Percentiles rank a stretch among this genome's conserved stretches.
Conservation (phyloP, 2,329 filamentous ascomycete species). For the Colletotrichum horii region DNA sequence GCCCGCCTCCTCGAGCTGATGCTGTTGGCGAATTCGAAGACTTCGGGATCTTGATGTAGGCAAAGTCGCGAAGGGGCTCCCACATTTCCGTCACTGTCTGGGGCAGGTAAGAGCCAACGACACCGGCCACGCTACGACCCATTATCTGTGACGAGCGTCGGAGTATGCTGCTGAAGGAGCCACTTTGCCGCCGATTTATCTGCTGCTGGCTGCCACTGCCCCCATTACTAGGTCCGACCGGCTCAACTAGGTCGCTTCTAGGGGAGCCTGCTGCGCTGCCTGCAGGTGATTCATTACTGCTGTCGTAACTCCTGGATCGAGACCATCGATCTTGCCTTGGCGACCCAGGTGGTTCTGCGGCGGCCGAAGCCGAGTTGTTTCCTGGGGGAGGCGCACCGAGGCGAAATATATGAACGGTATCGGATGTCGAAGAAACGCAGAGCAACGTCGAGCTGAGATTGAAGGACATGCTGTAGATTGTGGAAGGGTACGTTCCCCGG, state of each 20-base stretch:
- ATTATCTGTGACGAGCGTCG: slow-evolving; percentile 95
- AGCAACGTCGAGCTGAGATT: slow-evolving; percentile 92
- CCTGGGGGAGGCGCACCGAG: slow-evolving; percentile 58
- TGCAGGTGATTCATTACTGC: slow-evolving; percentile 54
- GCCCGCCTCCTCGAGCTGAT: background rate
- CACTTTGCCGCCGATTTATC: slow-evolving; percentile 60
- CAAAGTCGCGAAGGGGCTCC: slow-evolving; percentile 94
- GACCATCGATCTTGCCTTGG: slow-evolving; percentile 57
- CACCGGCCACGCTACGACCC: slow-evolving; percentile 84
- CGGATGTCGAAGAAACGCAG: slow-evolving; percentile 93
- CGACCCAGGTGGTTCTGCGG: slow-evolving; percentile 43
- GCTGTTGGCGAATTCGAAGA: slow-evolving; percentile 37
- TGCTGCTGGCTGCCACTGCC: slow-evolving; percentile 30
- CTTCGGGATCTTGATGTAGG: slow-evolving; percentile 92
- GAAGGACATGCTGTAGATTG: slow-evolving; percentile 99
- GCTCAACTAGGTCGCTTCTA: slow-evolving; percentile 52
- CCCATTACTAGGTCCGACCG: slow-evolving; percentile 30
- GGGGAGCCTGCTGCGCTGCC: slow-evolving; percentile 48
- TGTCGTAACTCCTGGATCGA: slow-evolving; percentile 59
- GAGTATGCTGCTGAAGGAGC: slow-evolving; percentile 87
- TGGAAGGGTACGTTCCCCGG: slow-evolving; percentile 91
- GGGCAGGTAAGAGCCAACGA: slow-evolving; percentile 89
- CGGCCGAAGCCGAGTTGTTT: slow-evolving; percentile 36
- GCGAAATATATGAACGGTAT: slow-evolving; percentile 96
- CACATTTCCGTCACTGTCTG: slow-evolving; percentile 96